Evolutionary conservation across 305 asterid genomes (phyloP).

Genomic region (Fraxinus sp.): DNA sequence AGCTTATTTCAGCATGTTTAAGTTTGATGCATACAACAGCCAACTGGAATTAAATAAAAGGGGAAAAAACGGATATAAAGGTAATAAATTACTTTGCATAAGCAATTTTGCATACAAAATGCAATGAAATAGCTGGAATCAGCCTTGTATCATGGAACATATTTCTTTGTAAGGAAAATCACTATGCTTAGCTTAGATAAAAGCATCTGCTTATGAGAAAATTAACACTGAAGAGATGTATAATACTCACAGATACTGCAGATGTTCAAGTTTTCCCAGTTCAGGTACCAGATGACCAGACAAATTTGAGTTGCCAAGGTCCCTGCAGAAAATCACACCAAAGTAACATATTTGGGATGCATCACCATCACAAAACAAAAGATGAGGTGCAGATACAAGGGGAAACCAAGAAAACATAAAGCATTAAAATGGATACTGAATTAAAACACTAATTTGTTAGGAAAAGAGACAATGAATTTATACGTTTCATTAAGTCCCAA

Average conservation of each 20-base stretch:
- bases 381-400: background rate
- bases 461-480: background rate
- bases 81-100: constrained; percentile 1
- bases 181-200: background rate
- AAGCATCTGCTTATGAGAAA: background rate
- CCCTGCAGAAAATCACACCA: constrained; percentile 44
- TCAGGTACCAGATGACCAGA: constrained; percentile 76
- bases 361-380: constrained; percentile 21
- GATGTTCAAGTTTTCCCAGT: constrained; percentile 72
- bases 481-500: background rate
- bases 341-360: constrained; percentile 14
- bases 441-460: background rate
- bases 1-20: constrained; percentile 3
- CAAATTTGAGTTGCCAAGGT: constrained; percentile 75
- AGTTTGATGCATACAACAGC: background rate
- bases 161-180: background rate
- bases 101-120: background rate
- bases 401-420: background rate
- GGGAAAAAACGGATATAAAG: background rate
- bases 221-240: background rate
- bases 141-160: background rate
- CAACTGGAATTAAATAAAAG: background rate
- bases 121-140: constrained; percentile 2
- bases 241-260: constrained; percentile 65
- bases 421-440: background rate